phyloP scores from a whole-genome alignment of 139 green algal genomes.

The Chlamydomonas schloesseri region DNA sequence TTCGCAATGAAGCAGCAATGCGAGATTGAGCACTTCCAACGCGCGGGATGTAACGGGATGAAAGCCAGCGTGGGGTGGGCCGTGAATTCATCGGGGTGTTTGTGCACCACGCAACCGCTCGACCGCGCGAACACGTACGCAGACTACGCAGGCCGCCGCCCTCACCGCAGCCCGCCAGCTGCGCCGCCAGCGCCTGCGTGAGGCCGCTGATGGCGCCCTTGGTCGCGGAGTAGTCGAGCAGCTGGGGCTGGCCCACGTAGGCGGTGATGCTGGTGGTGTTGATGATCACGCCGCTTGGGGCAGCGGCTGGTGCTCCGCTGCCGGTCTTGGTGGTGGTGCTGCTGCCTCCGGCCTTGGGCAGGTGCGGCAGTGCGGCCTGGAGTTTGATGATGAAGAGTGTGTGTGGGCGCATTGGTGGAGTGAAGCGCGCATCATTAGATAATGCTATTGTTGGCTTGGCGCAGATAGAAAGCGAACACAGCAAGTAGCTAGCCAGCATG shows the following conservation, averaged over 20 bases:
- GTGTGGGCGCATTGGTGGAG: not conserved
- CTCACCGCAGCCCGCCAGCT: constrained; percentile 64
- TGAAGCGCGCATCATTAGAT: not conserved
- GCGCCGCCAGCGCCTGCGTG: constrained; percentile 64
- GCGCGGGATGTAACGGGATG: too few relatives aligned
- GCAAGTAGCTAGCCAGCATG: too few relatives aligned
- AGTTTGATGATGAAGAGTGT: too few relatives aligned
- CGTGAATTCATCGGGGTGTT: too few relatives aligned
- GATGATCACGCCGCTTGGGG: constrained; percentile 71
- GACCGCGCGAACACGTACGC: too few relatives aligned
- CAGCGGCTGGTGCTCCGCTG: too few relatives aligned
- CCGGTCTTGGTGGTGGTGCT: too few relatives aligned
- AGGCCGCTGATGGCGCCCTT: constrained; percentile 79
- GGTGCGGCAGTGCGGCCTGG: constrained; percentile 65
- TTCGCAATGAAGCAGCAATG: too few relatives aligned
- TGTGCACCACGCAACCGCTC: too few relatives aligned
- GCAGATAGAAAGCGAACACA: not conserved
- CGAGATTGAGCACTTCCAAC: too few relatives aligned
- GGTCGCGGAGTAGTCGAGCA: constrained; percentile 71
- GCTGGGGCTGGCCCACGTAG: constrained; percentile 60
- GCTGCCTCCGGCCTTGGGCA: constrained; percentile 51
- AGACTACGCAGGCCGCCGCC: too few relatives aligned
- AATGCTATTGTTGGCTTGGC: not conserved
- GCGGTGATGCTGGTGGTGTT: constrained; percentile 78
- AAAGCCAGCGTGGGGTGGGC: too few relatives aligned